Evolutionary conservation across 2,329 filamentous ascomycete genomes (phyloP), one percentile per base, ranked within the genome.

Genomic region (Tolypocladium guangdongense): DNA sequence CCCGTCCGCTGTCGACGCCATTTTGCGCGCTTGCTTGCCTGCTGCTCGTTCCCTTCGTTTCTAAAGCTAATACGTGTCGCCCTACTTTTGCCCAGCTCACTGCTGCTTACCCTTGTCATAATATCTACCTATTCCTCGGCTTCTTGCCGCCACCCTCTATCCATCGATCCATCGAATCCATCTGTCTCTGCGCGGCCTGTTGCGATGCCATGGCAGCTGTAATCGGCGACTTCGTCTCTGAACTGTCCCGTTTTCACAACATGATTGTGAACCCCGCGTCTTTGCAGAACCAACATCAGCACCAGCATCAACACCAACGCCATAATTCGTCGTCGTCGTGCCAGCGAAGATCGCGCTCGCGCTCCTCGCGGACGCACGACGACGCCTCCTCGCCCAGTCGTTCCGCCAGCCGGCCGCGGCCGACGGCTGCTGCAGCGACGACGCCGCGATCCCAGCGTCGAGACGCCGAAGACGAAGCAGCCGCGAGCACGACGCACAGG

Each of bases 201-300:
- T 55, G 57, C 66, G 63, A 74, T 74, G 77, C 69, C 72, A 84
- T 85, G 82, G 82, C 81, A 65, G 76, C 81, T 71, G 69, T 84
- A 70, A 78, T 84, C 62, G 79, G 80, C 69, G 88, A 92, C 75
- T 84, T 84, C 74, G 82, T 84, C 72, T 80, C 87, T 70, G 84
- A 89, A 72, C 77, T 84, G 62, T 78, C 81, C 63, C 80, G 83
- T 72, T 85, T 86, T 71, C 81, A 83, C 75, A 82, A 78, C 73
- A 87, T 84, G 78, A 86, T 89, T 74, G 71, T 73, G 55, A 69
- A 72, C 54, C 68, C 76, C 46, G 71, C 71, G 50, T 62, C 75
- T 58, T 69, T 68, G 58, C 74, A 72, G 58, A 73, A 73, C 58
- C 75, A 76, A 59, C 74, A 75, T 59, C 73, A 72, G 58, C 73